Percentiles rank a stretch among this genome's conserved stretches.
phyloP scores from a whole-genome alignment of 306 rosid genomes.

The Quercus glauca region DNA sequence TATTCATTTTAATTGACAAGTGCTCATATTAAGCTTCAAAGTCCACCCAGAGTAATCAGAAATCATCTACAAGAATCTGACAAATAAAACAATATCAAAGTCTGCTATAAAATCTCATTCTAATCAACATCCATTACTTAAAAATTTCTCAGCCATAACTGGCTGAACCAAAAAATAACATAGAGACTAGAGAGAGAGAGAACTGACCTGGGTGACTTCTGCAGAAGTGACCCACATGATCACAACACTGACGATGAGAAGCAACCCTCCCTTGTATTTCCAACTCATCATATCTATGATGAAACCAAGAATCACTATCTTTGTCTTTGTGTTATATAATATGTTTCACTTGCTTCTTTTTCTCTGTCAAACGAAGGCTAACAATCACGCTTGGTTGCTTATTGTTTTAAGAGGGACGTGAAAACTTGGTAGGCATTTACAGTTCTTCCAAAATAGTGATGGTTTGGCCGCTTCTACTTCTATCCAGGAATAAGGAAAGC shows the following conservation, averaged over 20 bases:
- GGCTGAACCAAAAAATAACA: neutral
- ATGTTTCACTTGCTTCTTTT: neutral
- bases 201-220: slow-evolving; percentile 33
- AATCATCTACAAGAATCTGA: neutral
- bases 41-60: neutral
- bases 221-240: slow-evolving; percentile 33
- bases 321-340: neutral
- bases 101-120: neutral
- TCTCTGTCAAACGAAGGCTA: neutral
- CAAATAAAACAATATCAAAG: no score
- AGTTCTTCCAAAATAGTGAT: neutral
- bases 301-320: neutral
- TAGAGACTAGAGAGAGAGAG: neutral
- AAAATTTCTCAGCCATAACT: neutral
- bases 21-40: neutral
- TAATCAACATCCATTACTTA: neutral
- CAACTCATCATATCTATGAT: slow-evolving; percentile 14
- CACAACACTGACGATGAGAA: slow-evolving; percentile 28
- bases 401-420: neutral
- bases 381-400: neutral
- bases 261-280: slow-evolving; percentile 29
- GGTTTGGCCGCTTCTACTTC: neutral
- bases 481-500: no score
- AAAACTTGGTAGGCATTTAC: neutral
- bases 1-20: neutral